Evolutionary conservation across 2,329 filamentous ascomycete species (phyloP), one percentile per base, ranked within the genome.

Genomic region (Ophiostoma pallidulum): DNA sequence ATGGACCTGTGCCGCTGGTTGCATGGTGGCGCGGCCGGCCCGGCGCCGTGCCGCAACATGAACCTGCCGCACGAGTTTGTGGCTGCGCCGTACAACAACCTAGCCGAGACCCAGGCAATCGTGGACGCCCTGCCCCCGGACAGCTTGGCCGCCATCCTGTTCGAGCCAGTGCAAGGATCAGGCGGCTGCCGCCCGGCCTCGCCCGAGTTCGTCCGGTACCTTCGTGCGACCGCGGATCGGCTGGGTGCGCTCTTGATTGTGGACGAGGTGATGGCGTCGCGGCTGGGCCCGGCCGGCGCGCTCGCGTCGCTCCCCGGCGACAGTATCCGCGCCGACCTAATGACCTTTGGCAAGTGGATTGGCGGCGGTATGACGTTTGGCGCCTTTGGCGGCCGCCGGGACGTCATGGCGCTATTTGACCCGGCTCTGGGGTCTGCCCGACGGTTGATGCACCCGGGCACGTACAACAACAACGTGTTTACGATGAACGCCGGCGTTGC

Each of bases 401-500:
- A 95, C 61, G 64, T 95, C 47, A 95, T 96, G 81, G 33, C 50
- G 9, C 79, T 86, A 54, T 82, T 85, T 51, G 78, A 82, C 37
- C 67, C 83, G 44, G 70, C 74, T 46, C 67, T 83, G 56, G 62
- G 82, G 31, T 69, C 73, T 4, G 79, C 86, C 0, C 72, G 39
- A 14, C 42, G 60, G 2, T 60, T 78, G 4, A 60, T 64, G 3
- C 77, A 82, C 54, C 72, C 75, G 0, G 78, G 78, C 0, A 82
- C 78, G 0, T 82, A 79, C 62, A 80, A 82, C 56, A 82, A 82
- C 55, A 80, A 82, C 54, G 55, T 70, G 2, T 61, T 82, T 7
- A 73, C 73, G 2, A 84, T 82, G 69, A 65, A 68, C 20, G 74
- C 75, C 8, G 80, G 79, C 4, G 51, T 67, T 43, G 61, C 60